Base-by-base conservation (phyloP, 2,329 filamentous ascomycete genomes). In the Mycosphaerella sp. region DNA sequence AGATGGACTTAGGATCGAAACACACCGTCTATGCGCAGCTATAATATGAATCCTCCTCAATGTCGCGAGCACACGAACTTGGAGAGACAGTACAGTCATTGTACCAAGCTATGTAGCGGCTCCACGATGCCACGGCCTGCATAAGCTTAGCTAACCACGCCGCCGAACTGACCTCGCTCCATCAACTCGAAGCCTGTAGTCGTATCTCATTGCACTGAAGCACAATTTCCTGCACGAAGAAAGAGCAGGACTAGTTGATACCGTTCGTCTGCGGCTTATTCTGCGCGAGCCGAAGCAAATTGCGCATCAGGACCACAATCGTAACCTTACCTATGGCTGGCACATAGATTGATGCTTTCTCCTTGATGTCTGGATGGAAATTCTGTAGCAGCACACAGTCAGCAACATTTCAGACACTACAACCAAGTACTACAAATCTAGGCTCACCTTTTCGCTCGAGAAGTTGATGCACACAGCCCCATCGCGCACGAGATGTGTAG, bases 401-500 rank as follows among this genome's bases (percentile, higher is more conserved):
- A 59, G 55, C 51, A 48, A 54, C 26, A 34, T 12, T 11, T 21
- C 14, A 17, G 36, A 41, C 26, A 47, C 10, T 17, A 45, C 32
- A 44, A 23, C 21, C 12, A 3, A 44, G 12, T 11, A 8, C 17
- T 23, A 4, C 40, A 11, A 6, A 8, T 38, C 10, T 2, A 21
- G 46, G 49, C 72, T 55, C 66, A 82, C 80, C 78, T 91, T 89
- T 72, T 87, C 89, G 48, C 89, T 95, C 6, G 90, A 95, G 71
- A 98, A 97, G 74, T 98, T 98, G 76, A 98, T 91, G 78, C 93
- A 98, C n/a, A 95, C 89, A 31, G 89, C 91, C 45, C 93, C 93
- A 53, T 95, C 88, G 45, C 89, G 82, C 65, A 98, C 78, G 58
- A 93, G 76, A 48, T 88, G 81, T 3, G 85, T 86, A 5, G 91